Evolutionary conservation across 1,139 yeast genomes (phyloP), one percentile per base, ranked within the genome.

Genomic region (Geotrichum fermentans): DNA sequence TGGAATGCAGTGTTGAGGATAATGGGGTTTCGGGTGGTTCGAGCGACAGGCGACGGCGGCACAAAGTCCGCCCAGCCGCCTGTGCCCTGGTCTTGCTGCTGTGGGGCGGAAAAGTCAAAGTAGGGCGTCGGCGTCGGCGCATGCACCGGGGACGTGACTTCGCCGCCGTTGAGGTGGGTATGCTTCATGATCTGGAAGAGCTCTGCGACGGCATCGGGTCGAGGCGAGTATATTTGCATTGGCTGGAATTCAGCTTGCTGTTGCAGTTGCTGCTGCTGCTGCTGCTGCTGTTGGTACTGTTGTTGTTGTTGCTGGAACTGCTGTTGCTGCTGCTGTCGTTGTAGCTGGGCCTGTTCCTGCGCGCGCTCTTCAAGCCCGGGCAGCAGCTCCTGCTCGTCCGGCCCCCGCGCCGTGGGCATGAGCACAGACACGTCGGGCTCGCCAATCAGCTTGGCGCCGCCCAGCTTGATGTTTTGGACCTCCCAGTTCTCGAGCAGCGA

Each of bases 1-100:
- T 45, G 49, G 45, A 58, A 58, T n/a, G 57, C 51, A 1, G 56
- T 49, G 52, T 59, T 59, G 35, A 53, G 47, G 21, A 58, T 52
- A 32, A 60, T 52, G 2, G 63, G 63, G 46, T 60, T 60, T 26
- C 59, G 52, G 32, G 55, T 55, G 49, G 45, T 53, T 16, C 63
- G 55, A n/a, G 60, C 54, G 17, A 60, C 57, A 4, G 62, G 62
- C 17, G 61, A 59, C 16, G 56, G 45, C 13, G 62, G 61, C n/a
- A 36, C 38, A 29, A 57, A 49, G 32, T 45, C 39, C 18, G 24
- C 21, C n/a, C 39, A 22, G n/a, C 26, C 30, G 30, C 36, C 20
- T 34, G 34, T 33, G 8, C 34, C 21, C 33, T n/a, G 37, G 13
- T 30, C 36, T 14, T 36, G 34, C 17, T 32, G 38, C 38, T 36